Evolutionary conservation across 192 early-diverging fungal species (phyloP).

Genomic region (Rhizophlyctis rosea): DNA sequence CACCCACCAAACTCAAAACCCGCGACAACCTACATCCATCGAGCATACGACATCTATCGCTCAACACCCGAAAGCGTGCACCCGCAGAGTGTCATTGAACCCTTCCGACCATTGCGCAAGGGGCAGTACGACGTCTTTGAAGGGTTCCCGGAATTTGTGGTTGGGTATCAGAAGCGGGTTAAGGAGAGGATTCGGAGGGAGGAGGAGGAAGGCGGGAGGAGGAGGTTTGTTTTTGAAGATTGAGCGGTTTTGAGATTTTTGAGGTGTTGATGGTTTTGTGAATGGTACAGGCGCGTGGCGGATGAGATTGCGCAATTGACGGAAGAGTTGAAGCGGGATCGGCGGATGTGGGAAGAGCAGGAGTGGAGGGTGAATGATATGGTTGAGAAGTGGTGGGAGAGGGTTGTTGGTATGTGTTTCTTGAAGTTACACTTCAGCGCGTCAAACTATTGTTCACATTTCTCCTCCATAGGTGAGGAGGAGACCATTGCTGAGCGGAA

Average conservation of each 20-base stretch:
- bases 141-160: slow-evolving; percentile 49
- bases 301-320: slow-evolving; percentile 36
- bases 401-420: slow-evolving; percentile 33
- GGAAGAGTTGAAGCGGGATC: slow-evolving; percentile 43
- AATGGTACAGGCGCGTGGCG: slow-evolving; percentile 29
- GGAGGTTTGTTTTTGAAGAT: slow-evolving; percentile 11
- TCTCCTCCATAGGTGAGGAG: slow-evolving; percentile 25
- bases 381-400: slow-evolving; percentile 53
- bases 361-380: slow-evolving; percentile 55
- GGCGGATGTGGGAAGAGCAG: slow-evolving; percentile 41
- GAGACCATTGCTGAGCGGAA: slow-evolving; percentile 20
- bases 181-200: slow-evolving; percentile 46
- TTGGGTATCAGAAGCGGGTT: slow-evolving; percentile 51
- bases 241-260: neutral
- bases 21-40: no score
- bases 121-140: slow-evolving; percentile 56
- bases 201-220: slow-evolving; percentile 46
- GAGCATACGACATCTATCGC: slow-evolving; percentile 28
- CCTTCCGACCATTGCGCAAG: slow-evolving; percentile 37
- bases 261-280: neutral
- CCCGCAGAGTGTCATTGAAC: slow-evolving; percentile 32
- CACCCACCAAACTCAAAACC: no score
- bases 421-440: neutral
- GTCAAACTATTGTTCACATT: neutral
- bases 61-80: slow-evolving; percentile 31